phyloP scores from a whole-genome alignment of 306 rosid species.

The Vachellia pachyceras region DNA sequence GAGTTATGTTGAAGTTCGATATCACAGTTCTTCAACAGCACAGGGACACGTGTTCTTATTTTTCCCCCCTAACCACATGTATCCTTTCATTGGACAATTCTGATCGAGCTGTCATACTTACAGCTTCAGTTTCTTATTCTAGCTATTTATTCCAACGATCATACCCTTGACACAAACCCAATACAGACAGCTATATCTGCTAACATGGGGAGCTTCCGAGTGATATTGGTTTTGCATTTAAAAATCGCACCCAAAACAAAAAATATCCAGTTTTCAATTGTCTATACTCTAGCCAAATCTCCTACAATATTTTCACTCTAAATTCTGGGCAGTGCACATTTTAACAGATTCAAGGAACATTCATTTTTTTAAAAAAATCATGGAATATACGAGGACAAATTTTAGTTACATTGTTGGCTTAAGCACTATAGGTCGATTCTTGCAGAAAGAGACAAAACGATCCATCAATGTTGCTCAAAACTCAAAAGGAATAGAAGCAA shows the following conservation, averaged over 20 bases:
- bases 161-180: background rate
- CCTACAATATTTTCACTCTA: background rate
- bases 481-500: background rate
- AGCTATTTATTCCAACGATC: too few species aligned
- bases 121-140: background rate
- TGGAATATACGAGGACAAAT: background rate
- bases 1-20: background rate
- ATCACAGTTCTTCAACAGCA: background rate
- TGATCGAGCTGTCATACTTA: background rate
- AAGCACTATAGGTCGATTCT: background rate
- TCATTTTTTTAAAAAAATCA: background rate
- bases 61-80: too few species aligned
- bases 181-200: background rate
- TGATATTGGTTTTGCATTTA: background rate
- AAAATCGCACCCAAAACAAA: background rate
- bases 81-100: background rate
- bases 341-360: background rate
- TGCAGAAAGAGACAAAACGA: constrained; percentile 16
- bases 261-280: background rate
- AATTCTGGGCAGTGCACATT: constrained; percentile 4
- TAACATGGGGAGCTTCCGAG: background rate
- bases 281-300: background rate
- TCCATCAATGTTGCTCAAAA: background rate
- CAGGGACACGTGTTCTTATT: background rate
- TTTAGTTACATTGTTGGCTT: background rate